These are phyloP conservation scores for Solanum ossicruentum DNA, from an alignment of 257 asterid genomes.

Conservation along the genomic window DNA sequence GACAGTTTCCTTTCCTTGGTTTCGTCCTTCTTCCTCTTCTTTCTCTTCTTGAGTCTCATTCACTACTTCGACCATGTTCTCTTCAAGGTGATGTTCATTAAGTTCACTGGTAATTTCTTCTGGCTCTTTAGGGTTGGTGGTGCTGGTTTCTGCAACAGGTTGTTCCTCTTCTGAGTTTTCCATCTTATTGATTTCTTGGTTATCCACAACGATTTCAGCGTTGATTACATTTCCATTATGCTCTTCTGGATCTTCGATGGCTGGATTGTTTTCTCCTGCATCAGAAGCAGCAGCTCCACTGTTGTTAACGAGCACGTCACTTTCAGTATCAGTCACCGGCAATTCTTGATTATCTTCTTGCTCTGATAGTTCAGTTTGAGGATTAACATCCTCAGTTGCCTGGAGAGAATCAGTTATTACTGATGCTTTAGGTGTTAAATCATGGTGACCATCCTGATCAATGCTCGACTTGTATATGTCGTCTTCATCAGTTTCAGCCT, in stretches of 20 bases:
- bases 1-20: constrained; percentile 2
- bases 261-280: constrained; percentile 1
- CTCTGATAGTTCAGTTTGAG: constrained; percentile 18
- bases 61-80: background rate
- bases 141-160: constrained; percentile 8
- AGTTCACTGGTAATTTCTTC: background rate
- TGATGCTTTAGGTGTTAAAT: constrained; percentile 8
- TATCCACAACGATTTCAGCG: background rate
- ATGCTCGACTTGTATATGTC: background rate
- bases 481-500: background rate
- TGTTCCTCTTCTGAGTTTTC: constrained; percentile 13
- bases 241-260: background rate
- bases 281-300: constrained; percentile 2
- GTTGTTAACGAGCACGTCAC: background rate
- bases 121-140: background rate
- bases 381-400: constrained; percentile 1
- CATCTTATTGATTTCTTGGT: constrained; percentile 2
- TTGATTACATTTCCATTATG: constrained; percentile 2
- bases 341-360: constrained; percentile 22
- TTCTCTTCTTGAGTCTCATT: background rate
- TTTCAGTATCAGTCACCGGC: background rate
- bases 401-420: background rate
- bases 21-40: background rate
- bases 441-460: background rate
- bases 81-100: background rate